Evolutionary conservation across 768 basidiomycete genomes (phyloP).

Genomic region (Mycena epipterygia): DNA sequence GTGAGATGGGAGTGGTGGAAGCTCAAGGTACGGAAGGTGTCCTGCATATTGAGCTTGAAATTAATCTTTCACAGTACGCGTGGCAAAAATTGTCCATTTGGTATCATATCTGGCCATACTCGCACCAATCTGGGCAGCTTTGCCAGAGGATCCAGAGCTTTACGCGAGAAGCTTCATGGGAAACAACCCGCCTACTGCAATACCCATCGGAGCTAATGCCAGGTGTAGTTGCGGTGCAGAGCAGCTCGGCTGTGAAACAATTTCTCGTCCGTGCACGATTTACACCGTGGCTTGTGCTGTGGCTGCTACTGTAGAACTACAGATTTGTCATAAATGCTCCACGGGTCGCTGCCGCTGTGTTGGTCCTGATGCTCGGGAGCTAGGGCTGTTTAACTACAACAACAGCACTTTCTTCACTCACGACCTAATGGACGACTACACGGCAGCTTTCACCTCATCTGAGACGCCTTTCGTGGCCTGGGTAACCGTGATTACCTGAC

Average conservation of each 20-base stretch:
- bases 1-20: not conserved
- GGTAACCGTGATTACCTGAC: conserved; percentile 28
- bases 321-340: conserved; percentile 36
- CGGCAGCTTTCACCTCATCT: conserved; percentile 40
- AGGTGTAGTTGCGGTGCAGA: too few relatives aligned
- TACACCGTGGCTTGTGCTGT: not conserved
- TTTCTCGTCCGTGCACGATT: not conserved
- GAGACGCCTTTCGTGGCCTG: conserved; percentile 44
- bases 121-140: not conserved
- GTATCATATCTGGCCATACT: not conserved
- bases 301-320: conserved; percentile 26
- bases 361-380: conserved; percentile 40
- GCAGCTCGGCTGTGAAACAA: too few relatives aligned
- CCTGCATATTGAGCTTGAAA: too few relatives aligned
- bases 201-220: too few relatives aligned
- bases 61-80: too few relatives aligned
- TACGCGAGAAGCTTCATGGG: not conserved
- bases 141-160: not conserved
- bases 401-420: conserved; percentile 42
- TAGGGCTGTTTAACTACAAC: conserved; percentile 47
- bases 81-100: not conserved
- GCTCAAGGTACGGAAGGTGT: not conserved
- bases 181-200: too few relatives aligned
- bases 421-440: conserved; percentile 46
- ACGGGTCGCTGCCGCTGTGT: conserved; percentile 29